Conservation (phyloP, 129 eudicot genomes). For the Daucus carota region DH1_v3.0 NC_030382.2:48955501-48956000, state of each 20-base stretch:
- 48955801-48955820: constrained; percentile 36
- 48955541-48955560: constrained; percentile 40
- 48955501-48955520: constrained; percentile 30
- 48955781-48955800: constrained; percentile 86
- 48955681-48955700: constrained; percentile 84
- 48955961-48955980: neutral
- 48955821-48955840: constrained; percentile 11
- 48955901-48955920: neutral
- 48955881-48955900: neutral
- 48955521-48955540: constrained; percentile 44
- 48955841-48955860: constrained; percentile 14
- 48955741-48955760: constrained; percentile 60
- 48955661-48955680: constrained; percentile 78
- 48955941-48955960: neutral
- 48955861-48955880: constrained; percentile 1
- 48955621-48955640: constrained; percentile 93
- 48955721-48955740: constrained; percentile 62
- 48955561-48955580: constrained; percentile 38
- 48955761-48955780: constrained; percentile 88
- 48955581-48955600: constrained; percentile 51
- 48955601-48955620: constrained; percentile 37
- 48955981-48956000: neutral
- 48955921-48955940: neutral
- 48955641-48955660: constrained; percentile 58
- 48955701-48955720: constrained; percentile 46